These are phyloP conservation scores for Syncephalastrum contaminatum DNA, from an alignment of 371 early-diverging fungal genomes.

Conservation along the genomic window DNA sequence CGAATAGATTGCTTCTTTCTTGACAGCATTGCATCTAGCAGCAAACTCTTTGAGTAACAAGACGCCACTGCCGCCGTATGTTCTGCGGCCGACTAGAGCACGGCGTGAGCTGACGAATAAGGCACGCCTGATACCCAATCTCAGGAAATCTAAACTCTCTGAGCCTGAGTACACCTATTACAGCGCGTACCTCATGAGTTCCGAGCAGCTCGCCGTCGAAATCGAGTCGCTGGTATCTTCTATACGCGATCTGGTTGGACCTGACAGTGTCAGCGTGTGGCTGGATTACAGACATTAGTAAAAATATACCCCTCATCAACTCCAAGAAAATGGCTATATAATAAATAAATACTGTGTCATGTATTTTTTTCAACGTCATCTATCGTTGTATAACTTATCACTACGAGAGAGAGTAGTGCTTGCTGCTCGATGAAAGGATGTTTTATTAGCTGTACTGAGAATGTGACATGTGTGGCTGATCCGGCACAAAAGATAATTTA, in stretches of 20 bases:
- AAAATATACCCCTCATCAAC: too few relatives aligned
- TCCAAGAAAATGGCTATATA: too few relatives aligned
- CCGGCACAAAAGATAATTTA: too few relatives aligned
- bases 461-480: too few relatives aligned
- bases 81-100: conserved; percentile 40
- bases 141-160: conserved; percentile 21
- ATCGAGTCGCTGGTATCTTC: conserved; percentile 34
- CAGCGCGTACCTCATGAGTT: conserved; percentile 45
- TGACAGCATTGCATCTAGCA: conserved; percentile 40
- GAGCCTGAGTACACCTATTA: conserved; percentile 46
- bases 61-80: conserved; percentile 40
- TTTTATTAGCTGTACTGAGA: too few relatives aligned
- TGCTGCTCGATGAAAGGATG: too few relatives aligned
- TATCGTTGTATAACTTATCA: too few relatives aligned
- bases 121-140: conserved; percentile 25
- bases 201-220: conserved; percentile 48
- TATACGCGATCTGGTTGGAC: conserved; percentile 44
- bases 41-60: conserved; percentile 46
- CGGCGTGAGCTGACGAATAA: conserved; percentile 38
- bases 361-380: too few relatives aligned
- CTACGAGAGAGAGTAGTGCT: too few relatives aligned
- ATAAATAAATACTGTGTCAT: too few relatives aligned
- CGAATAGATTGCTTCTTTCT: conserved; percentile 34
- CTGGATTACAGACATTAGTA: conserved; percentile 41
- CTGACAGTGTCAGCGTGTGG: conserved; percentile 43